Evolutionary conservation across 148 eudicot species (phyloP).

Genomic region (Limonium bicolor): DNA sequence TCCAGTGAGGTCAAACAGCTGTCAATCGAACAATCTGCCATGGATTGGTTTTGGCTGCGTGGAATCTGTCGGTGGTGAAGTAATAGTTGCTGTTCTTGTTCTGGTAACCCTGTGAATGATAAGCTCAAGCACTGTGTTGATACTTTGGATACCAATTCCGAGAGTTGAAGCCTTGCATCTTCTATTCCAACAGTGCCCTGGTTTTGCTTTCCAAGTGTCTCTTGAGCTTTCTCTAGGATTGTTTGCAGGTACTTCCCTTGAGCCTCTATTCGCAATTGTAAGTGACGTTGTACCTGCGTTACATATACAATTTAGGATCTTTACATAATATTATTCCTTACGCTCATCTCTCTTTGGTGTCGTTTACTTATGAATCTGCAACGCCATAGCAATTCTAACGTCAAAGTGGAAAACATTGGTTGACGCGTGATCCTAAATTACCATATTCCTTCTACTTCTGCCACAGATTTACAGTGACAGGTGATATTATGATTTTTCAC

Average conservation of each 20-base stretch:
- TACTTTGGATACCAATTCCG: slow-evolving; percentile 64
- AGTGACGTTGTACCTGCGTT: slow-evolving; percentile 69
- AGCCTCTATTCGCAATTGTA: slow-evolving; percentile 80
- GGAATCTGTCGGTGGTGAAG: too few relatives aligned
- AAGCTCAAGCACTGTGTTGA: slow-evolving; percentile 55
- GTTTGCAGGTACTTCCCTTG: slow-evolving; percentile 86
- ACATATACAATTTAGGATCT: not conserved
- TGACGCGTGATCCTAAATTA: too few relatives aligned
- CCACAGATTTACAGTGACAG: too few relatives aligned
- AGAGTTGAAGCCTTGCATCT: slow-evolving; percentile 65
- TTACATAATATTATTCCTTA: too few relatives aligned
- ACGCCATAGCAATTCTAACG: too few relatives aligned
- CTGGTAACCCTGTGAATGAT: slow-evolving; percentile 45
- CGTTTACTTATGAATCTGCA: too few relatives aligned
- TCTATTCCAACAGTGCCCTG: slow-evolving; percentile 59
- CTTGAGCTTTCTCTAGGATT: slow-evolving; percentile 79
- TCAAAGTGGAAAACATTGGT: too few relatives aligned
- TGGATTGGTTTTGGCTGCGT: slow-evolving; percentile 31
- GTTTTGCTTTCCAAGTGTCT: slow-evolving; percentile 71
- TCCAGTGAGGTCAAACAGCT: slow-evolving; percentile 74
- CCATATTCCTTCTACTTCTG: too few relatives aligned
- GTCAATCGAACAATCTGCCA: slow-evolving; percentile 46
- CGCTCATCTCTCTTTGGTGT: too few relatives aligned
- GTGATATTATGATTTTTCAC: too few relatives aligned
- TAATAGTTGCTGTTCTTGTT: slow-evolving; percentile 26